Base-by-base conservation (phyloP, 139 green algal genomes). In the Auxenochlorella pyrenoidosa region DNA sequence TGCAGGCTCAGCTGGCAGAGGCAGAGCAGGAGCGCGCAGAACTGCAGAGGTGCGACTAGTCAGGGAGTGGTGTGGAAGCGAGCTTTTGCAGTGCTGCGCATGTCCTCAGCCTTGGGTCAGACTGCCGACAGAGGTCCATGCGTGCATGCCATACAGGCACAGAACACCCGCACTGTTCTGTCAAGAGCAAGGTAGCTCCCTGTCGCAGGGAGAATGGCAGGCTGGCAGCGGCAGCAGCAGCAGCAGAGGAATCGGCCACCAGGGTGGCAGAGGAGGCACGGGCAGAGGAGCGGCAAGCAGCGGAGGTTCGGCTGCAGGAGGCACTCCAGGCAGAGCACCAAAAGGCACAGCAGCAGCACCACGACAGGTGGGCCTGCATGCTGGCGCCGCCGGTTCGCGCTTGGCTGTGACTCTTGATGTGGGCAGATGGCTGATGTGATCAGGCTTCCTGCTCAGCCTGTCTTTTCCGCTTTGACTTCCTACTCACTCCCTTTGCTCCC, bases 181-280 rank as follows among this genome's bases (percentile, higher is more conserved):
- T n/a, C n/a, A n/a, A n/a, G 22, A 24, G 54, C 54, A 63, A 8
- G 66, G 3, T 43, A 22, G 44, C 47, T 82, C 19, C 24, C 28
- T 41, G 28, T 36, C 51, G 68, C 70, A 87, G 83, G 83, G 83
- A 87, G 26, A 87, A 73, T 38, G 40, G 51, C 51, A 87, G 47
- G 51, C 58, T 87, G 13, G 72, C 54, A 12, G 40, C 51, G 5
- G 71, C 72, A 8, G 3, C 71, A 40, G 72, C 73, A 2, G 68
- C 44, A 0, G n/a, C 44, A 24, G 19, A 59, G 43, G 68, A 22
- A 3, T 19, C n/a, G 0, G 43, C 66, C 47, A 66, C 44, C 10
- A 10, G 10, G 26, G 82, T 44, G 21, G 82, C 71, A 5, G 66
- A 79, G 66, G 5, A 3, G 32, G 82, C 82, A 22, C 66, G 82